Evolutionary conservation across 495 filamentous ascomycete genomes (phyloP).

Genomic region (Daldinia childiae): DNA sequence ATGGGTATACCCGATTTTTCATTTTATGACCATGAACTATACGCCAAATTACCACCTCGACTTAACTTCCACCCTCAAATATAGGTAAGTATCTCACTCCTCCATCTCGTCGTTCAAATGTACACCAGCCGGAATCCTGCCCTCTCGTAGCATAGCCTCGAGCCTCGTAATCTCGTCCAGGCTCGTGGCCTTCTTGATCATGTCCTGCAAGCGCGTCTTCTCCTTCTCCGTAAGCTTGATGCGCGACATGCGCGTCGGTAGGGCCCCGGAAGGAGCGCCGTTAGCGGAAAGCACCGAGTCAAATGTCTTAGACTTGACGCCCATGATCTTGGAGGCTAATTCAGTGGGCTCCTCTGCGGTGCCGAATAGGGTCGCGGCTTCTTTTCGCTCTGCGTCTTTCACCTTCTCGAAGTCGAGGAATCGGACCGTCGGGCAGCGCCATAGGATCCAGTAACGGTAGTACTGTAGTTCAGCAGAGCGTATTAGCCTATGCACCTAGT

Average conservation of each 20-base stretch:
- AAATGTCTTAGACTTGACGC: constrained; percentile 84
- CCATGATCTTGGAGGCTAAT: constrained; percentile 88
- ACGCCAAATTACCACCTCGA: constrained; percentile 7
- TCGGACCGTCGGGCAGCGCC: constrained; percentile 81
- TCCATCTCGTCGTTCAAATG: constrained; percentile 64
- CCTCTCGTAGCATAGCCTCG: constrained; percentile 88
- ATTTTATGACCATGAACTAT: constrained; percentile 22
- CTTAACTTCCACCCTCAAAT: neutral
- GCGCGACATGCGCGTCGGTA: constrained; percentile 71
- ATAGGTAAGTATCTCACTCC: constrained; percentile 48
- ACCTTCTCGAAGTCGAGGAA: constrained; percentile 96
- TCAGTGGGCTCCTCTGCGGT: constrained; percentile 76
- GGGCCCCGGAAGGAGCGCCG: constrained; percentile 48
- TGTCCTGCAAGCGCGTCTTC: constrained; percentile 56
- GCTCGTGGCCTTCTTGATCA: constrained; percentile 86
- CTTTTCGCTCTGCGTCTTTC: constrained; percentile 79
- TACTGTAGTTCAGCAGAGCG: constrained; percentile 62
- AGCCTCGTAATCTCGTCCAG: constrained; percentile 83
- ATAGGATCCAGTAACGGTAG: constrained; percentile 92
- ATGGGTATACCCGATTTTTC: constrained; percentile 38
- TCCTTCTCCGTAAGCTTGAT: constrained; percentile 59
- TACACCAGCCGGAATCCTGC: constrained; percentile 76
- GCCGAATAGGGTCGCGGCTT: constrained; percentile 84
- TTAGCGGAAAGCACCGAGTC: constrained; percentile 63
- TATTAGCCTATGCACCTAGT: neutral